phyloP scores from a whole-genome alignment of 2,329 filamentous ascomycete species.

The Bertia moriformis region DNA sequence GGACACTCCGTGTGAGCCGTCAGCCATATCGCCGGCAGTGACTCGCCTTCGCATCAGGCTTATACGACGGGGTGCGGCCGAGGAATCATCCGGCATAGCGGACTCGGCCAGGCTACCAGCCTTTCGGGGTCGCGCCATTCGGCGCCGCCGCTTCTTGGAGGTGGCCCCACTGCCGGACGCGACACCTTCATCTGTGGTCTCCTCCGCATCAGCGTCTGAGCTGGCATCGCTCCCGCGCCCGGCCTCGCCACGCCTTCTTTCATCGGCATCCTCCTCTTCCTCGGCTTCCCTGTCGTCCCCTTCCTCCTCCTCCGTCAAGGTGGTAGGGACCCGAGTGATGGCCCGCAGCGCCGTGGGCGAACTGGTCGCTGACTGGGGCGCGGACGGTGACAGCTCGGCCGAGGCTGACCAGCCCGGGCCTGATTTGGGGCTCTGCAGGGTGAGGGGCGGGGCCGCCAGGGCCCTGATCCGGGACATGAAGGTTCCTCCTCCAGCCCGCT shows the following conservation, averaged over 20 bases:
- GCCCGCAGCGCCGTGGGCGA: conserved; percentile 31
- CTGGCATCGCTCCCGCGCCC: conserved; percentile 56
- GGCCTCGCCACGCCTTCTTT: no score
- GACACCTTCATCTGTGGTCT: conserved; percentile 66
- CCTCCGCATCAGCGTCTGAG: conserved; percentile 73
- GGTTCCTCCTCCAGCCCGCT: conserved; percentile 44
- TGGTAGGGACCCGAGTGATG: conserved; percentile 34
- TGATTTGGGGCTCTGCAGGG: conserved; percentile 27
- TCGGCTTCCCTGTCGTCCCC: no score
- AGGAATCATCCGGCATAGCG: conserved; percentile 22
- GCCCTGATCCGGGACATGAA: conserved; percentile 70
- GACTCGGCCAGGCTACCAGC: conserved; percentile 50
- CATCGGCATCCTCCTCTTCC: no score
- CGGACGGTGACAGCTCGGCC: conserved; percentile 18
- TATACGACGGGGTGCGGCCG: conserved; percentile 27
- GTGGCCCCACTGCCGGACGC: conserved; percentile 28
- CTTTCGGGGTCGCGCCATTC: conserved; percentile 38
- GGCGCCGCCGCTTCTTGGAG: conserved; percentile 51
- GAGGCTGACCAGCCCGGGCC: conserved; percentile 16
- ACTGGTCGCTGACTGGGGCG: conserved; percentile 23
- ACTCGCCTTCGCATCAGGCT: conserved; percentile 46
- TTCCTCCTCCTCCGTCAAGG: conserved; percentile 34
- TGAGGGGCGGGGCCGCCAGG: conserved; percentile 38
- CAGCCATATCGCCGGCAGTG: conserved; percentile 50
- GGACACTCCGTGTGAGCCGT: conserved; percentile 56